Evolutionary conservation across 192 early-diverging fungal species (phyloP), one percentile per base, ranked within the genome.

Genomic region (Rhizoclosmatium sp.): DNA sequence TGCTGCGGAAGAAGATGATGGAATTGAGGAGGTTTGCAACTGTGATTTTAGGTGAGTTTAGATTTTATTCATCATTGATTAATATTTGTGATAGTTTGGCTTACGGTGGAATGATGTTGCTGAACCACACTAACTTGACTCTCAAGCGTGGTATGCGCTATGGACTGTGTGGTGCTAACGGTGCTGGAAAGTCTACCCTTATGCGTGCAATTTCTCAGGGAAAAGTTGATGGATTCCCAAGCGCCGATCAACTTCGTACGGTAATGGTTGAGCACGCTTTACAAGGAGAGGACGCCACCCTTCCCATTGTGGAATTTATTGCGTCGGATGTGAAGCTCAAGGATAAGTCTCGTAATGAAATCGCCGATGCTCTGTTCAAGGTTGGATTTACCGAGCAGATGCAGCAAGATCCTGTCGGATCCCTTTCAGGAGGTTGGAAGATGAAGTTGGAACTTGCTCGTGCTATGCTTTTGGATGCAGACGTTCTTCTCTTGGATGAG

Each of bases 401-500:
- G 59, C 76, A 78, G 61, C 59, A 60, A 10, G 76, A 84, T 66
- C 81, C 83, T 9, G 81, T 86, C 44, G 82, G 85, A 9, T 70
- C 81, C 44, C 81, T 91, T 31, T 91, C 90, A 9, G 90, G 90
- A 40, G 90, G 90, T 46, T 91, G 90, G 90, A 87, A 86, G 65
- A 91, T 91, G 89, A 91, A 89, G 80, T 71, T 91, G 59, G 87
- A 87, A 59, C 83, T 91, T 47, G 88, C 90, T 31, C 76, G 89
- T 46, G 90, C 90, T 5, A 89, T 91, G 76, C 79, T 91, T 12
- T 47, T 85, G 23, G 92, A 94, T 45, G 94, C 96, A 5, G 95
- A 95, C 72, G 92, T 98, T 47, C 86, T 98, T 56, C 89, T 98
- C 46, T 85, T 98, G 58, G 96, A 98, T 84, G 95, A 98, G 86